Evolutionary conservation across 495 filamentous ascomycete species (phyloP), one percentile per base, ranked within the genome.

Genomic region (Massariosphaeria phaeospora): DNA sequence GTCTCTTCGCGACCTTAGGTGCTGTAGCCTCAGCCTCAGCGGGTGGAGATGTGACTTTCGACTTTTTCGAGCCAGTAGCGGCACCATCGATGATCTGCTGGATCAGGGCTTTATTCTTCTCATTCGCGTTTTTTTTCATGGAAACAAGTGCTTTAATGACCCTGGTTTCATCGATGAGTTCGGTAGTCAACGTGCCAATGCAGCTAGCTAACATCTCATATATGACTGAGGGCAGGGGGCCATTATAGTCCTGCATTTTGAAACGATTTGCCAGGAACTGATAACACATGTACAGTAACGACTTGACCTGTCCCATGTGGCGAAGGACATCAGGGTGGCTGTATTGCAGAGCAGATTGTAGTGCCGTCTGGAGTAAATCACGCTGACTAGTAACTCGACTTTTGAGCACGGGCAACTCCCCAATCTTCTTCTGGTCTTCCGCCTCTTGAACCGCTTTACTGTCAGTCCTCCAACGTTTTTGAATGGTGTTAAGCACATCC

Each of bases 241-340:
- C 82, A 55, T 81, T 78, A 55, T 77, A 79, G 57, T 91, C 86
- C 21, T 78, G 74, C 5, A 79, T 74, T 57, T 82, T 81, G 51
- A 83, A 78, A 4, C 85, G 79, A 56, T 86, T 79, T 21, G 80
- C 73, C 29, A 94, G 67, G 55, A 85, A 83, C 29, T 79, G 79
- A 52, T 82, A 80, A 55, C 81, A 73, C 23, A 78, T 69, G 48
- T 78, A 70, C 15, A 83, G 63, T 3, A 81, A 72, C 45, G 77
- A 69, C 18, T 73, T 62, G 73, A 82, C 74, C 73, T 85, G 71
- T 55, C 80, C 72, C 76, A 79, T 48, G 69, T 78, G 79, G 61
- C 83, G 76, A 52, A 90, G 66, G 47, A 88, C 81, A 23, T 76
- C 73, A 20, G 75, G 75, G 62, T 89, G 84, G 13, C 83, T 84